Base-by-base conservation (phyloP, 768 basidiomycete species). In the Zangia roseola region DNA sequence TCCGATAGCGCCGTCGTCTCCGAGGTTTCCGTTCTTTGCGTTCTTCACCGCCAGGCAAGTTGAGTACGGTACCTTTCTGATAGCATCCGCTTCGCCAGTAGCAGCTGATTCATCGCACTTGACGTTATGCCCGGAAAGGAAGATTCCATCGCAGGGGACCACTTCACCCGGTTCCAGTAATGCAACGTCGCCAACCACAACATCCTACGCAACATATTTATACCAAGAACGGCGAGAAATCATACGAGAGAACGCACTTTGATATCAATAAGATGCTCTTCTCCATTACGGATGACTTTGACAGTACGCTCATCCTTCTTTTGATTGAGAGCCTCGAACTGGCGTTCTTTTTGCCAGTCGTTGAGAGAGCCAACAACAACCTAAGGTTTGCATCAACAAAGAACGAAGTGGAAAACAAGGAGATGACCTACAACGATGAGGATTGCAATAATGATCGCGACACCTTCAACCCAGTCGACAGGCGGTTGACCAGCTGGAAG, bases 261-360 rank as follows among this genome's bases (percentile, higher is more conserved):
- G 65, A 95, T 80, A 54, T 90, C 89, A 57, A 95, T 75, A 24
- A 90, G 71, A 42, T 75, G 78, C 54, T 93, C 89, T 10, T 74
- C 64, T 26, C 84, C 85, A 47, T 80, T 72, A 12, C 93, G 84
- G 51, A 92, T 84, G 43, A 88, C 85, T 68, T 93, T 93, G 58
- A 93, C 83, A 6, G 79, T 82, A 23, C 97, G 88, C 57, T 95
- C 97, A 48, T 98, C 95, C 69, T 95, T 95, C 70, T 94, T 88
- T 58, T 88, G 90, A 62, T 97, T 98, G 35, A 99, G 79, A 17
- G 74, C 76, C 60, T 86, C 84, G 75, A 99, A 99, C 70, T 98
- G 97, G 2, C 85, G 84, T 68, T 99, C 97, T 69, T 98, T 98
- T 69, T 97, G 94, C 88, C 91, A 99, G 69, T 99, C 97, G 61